Percentiles rank a stretch among this genome's conserved stretches.
phyloP scores from a whole-genome alignment of 75 land plant species.

The Cryptomeria japonica region DNA sequence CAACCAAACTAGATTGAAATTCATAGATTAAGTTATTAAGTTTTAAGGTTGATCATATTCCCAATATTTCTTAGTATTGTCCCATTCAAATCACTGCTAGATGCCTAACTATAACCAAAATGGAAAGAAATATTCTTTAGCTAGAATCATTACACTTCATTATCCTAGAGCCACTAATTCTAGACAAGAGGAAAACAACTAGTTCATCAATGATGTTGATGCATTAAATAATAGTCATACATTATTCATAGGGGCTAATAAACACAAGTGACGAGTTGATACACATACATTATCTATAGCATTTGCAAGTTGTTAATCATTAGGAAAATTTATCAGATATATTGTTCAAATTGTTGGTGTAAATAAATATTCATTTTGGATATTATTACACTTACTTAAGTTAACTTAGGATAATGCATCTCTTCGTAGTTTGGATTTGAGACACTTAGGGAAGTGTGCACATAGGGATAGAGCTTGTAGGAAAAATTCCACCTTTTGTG shows the following conservation, averaged over 20 bases:
- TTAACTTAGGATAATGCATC: too few relatives aligned
- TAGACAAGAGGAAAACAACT: background rate
- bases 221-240: background rate
- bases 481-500: too few relatives aligned
- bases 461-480: too few relatives aligned
- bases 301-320: background rate
- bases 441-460: too few relatives aligned
- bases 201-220: background rate
- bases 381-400: too few relatives aligned
- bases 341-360: too few relatives aligned
- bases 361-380: too few relatives aligned
- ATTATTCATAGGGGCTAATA: too few relatives aligned
- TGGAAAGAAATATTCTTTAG: background rate
- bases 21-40: background rate
- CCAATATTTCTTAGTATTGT: slow-evolving; percentile 25
- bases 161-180: background rate
- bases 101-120: slow-evolving; percentile 18
- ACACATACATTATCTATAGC: background rate
- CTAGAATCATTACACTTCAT: background rate
- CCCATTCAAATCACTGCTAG: slow-evolving; percentile 29
- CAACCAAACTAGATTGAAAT: background rate
- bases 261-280: background rate
- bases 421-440: too few relatives aligned
- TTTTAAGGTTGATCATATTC: slow-evolving; percentile 25
- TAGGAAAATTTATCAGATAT: background rate